Evolutionary conservation across 1,284 basidiomycete species (phyloP).

Genomic region (Fomes fomentarius): DNA sequence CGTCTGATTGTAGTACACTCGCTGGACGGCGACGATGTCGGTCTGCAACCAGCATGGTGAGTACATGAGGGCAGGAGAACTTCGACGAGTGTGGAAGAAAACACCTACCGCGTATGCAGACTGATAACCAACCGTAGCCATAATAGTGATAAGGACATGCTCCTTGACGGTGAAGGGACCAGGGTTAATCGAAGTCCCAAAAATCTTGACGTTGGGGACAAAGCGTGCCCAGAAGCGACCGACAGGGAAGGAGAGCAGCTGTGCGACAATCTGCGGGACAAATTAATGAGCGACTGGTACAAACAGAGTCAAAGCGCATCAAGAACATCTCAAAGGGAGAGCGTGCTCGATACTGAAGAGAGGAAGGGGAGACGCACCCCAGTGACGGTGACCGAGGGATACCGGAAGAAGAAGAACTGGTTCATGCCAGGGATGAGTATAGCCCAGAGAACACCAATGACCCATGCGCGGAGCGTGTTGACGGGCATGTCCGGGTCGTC

Average conservation of each 20-base stretch:
- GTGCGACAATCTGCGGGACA: slow-evolving; percentile 52
- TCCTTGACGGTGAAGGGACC: slow-evolving; percentile 58
- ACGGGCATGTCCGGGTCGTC: slow-evolving; percentile 68
- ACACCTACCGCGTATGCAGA: slow-evolving; percentile 42
- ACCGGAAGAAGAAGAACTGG: slow-evolving; percentile 74
- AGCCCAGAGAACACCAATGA: slow-evolving; percentile 58
- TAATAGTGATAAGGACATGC: slow-evolving; percentile 64
- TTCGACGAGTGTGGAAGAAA: background rate
- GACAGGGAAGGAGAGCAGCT: slow-evolving; percentile 63
- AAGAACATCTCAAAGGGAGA: background rate
- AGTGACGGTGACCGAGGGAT: slow-evolving; percentile 53
- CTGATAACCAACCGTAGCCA: slow-evolving; percentile 52
- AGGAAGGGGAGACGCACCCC: slow-evolving; percentile 30
- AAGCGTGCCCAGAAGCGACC: slow-evolving; percentile 58
- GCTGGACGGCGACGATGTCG: slow-evolving; percentile 79
- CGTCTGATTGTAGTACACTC: slow-evolving; percentile 67
- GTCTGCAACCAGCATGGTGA: slow-evolving; percentile 45
- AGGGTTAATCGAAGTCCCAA: slow-evolving; percentile 67
- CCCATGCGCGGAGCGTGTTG: slow-evolving; percentile 68
- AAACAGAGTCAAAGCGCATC: background rate
- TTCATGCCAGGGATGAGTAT: slow-evolving; percentile 63
- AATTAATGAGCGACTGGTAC: background rate
- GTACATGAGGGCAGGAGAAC: background rate
- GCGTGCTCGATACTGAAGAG: too few species aligned
- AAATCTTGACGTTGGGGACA: slow-evolving; percentile 56